Evolutionary conservation across 1,284 basidiomycete genomes (phyloP), one percentile per base, ranked within the genome.

Genomic region (Peniophora sp.): DNA sequence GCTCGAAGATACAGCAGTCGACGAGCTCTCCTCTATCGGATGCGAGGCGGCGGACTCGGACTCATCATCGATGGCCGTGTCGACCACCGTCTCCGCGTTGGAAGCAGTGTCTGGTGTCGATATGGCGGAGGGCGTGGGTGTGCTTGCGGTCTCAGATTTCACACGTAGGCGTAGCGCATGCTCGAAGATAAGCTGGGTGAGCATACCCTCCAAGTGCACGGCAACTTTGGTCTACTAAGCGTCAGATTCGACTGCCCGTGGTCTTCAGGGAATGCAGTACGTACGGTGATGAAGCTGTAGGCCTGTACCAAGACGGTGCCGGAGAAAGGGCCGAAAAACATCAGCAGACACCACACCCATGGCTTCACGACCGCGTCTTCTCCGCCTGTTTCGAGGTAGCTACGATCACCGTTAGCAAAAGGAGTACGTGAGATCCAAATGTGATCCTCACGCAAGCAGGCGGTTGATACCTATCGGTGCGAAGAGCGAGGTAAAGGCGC

Each of bases 341-440:
- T 69, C 63, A 74, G 69, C 2, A 69, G 46, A 45, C 87, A 75
- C 85, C 85, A 89, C 3, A 86, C 74, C 76, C 70, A 74, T 0
- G 77, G 75, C 5, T 67, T 63, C 24, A 77, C 63, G 2, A 58
- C 53, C 0, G 69, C 62, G 10, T 59, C 66, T 24, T 69, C 55
- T 2, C 71, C 72, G 12, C 65, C 63, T 2, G 58, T 64, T 55
- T 78, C 69, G 10, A 81, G 59, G 55, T 77, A 78, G 20, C 65
- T 68, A 14, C 35, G n/a, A 34, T 10, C 14, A 22, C 5, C 8
- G 24, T 34, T 19, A 50, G 45, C 16, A 16, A 49, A 54, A 45
- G 44, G 10, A 22, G 44, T 16, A 19, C 3, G 16, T 22, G 34
- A 24, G n/a, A 49, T 12, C 3, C 44, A 45, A 45, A 23, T 19